Base-by-base conservation (phyloP, 306 rosid genomes). In the Vicia villosa region DNA sequence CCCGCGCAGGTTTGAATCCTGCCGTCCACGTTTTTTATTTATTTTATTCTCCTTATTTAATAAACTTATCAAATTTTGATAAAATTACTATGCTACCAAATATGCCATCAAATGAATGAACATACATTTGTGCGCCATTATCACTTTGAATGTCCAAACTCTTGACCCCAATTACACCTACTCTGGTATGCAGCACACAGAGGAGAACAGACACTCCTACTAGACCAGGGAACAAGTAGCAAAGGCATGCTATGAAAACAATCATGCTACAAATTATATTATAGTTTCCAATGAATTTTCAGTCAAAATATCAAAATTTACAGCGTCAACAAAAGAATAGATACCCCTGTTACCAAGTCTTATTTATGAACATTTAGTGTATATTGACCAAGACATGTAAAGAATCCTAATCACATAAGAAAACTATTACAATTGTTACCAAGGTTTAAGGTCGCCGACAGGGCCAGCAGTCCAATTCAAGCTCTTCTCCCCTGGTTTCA, bases 391-490 rank as follows among this genome's bases (percentile, higher is more conserved):
- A 77, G 70, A 70, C 58, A 49, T 46, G 36, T 22, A 55, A 72
- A 56, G 42, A 59, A 74, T 69, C 69, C 58, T 77, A 74, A 74
- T 22, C 14, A 26, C 32, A 15, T 62, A 16, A 60, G 43, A 57
- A 68, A 59, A 64, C 66, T 73, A 61, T 28, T 9, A 36, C 37
- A 40, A 42, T 11, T 16, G 69, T 83, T 87, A 90, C 96, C 95
- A 90, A 68, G 96, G 96, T 73, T 90, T 90, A 52, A 90, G 83
- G 83, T 93, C 98, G 22, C 83, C 91, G 13, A 90, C 88, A 3
- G 98, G 98, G 32, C 97, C 98, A 11, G 94, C 87, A 14, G 97
- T 93, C 97, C 98, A 93, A 79, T 90, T 93, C 77, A 93, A 78
- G 68, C 87, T 55, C 76, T 81, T 90, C 77, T 81, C 74, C 43